Evolutionary conservation across 192 early-diverging fungal genomes (phyloP), one percentile per base, ranked within the genome.

Genomic region (Coemansia sp.): DNA sequence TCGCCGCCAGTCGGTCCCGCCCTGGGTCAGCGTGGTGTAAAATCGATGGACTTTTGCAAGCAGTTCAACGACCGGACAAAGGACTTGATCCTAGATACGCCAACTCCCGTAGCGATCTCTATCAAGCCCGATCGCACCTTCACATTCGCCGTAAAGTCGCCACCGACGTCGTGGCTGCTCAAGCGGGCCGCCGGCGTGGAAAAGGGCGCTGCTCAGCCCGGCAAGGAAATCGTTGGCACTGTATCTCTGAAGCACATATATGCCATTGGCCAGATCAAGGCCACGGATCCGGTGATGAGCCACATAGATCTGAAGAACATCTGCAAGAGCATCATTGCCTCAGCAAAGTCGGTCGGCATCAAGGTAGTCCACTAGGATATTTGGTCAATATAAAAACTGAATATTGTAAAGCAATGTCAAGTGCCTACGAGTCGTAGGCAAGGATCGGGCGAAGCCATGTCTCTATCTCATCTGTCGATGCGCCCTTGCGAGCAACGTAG

Each of bases 21-120:
- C 5, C 89, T 99, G 16, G 97, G 97, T 78, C 94, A 95, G 74
- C 91, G 95, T 47, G 97, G 97, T 77, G 93, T 99, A 58, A 97
- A 97, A 80, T 90, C 94, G 40, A 97, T 99, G 87, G 97, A 99
- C 78, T 99, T 99, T 79, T 97, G 95, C 86, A 97, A 96, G 86
- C 91, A 91, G 74, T 99, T 99, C 86, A 99, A 95, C 87, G 97
- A 97, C 83, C 88, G 90, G 38, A 97, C 97, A 66, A 96, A 96
- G 80, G 85, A 95, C 65, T 84, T 91, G 78, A 79, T 88, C 24
- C 75, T 87, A 34, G 91, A 91, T 20, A 94, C 94, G 24, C 97
- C 96, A 40, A 89, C 95, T 49, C 92, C 94, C 1, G 91, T 91
- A 9, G 79, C 88, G 27, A 94, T 99, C 73, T 90, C 84, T 49